Base-by-base conservation (phyloP, 495 filamentous ascomycete genomes). In the Cercophora scortea region DNA sequence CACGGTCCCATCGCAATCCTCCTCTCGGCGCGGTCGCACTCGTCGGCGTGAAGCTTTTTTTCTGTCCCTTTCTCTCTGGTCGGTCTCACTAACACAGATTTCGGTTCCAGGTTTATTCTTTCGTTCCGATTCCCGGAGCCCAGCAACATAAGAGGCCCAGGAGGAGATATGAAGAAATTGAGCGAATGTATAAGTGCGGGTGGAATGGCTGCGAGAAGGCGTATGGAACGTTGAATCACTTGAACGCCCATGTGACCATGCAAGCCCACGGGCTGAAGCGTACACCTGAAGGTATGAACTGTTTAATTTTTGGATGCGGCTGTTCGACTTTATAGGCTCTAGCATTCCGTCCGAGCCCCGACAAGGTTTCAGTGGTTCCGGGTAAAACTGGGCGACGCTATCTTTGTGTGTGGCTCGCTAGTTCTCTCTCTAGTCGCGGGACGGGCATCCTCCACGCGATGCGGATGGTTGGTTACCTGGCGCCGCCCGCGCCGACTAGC, bases 111-210 rank as follows among this genome's bases (percentile, higher is more conserved):
- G 93, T 98, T 44, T 98, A 97, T 66, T 96, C 91, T 2, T 98
- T 98, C 65, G 93, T 98, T 44, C 93, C 93, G 1, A 98, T 98
- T 65, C 93, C 93, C 11, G 93, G 93, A 47, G 89, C 93, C 32
- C 90, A 95, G 63, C 93, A 98, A 67, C 91, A 97, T 69, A 98
- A 98, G 77, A 84, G 93, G 44, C 93, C 93, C 17, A 83, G 93
- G 58, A 81, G 93, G 56, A 82, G 93, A 34, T 98, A 96, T 61
- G 93, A 98, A 72, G 93, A 98, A 68, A 98, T 98, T 63, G 93
- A 98, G 76, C 85, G 93, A 53, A 98, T 98, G 93, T 98, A 98
- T 74, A 96, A 96, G 70, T 98, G 93, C 71, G 93, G 93, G 9
- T 96, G 90, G 88, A 88, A 96, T 54, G 91, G 91, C 5, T 98